phyloP scores from a whole-genome alignment of 164 flowering plant genomes.

The Vitis rotundifolia region DNA sequence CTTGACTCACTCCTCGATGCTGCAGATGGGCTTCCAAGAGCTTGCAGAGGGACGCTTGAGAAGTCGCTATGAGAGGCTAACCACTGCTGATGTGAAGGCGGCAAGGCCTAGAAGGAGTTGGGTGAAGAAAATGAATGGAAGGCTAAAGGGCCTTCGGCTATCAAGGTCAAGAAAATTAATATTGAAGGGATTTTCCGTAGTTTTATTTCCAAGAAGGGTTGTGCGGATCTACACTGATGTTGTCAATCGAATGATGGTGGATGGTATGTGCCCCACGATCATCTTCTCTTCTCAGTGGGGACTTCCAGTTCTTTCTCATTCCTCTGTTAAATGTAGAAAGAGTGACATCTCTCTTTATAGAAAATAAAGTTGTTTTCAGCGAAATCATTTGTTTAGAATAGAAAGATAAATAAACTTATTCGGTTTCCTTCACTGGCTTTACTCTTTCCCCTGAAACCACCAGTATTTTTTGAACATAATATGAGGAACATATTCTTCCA shows the following conservation, averaged over 20 bases:
- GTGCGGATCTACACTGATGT: conserved; percentile 28
- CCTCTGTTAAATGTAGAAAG: conserved; percentile 11
- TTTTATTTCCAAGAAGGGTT: conserved; percentile 31
- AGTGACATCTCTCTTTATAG: background rate
- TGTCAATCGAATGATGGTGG: conserved; percentile 29
- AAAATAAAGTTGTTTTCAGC: background rate
- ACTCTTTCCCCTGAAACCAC: background rate
- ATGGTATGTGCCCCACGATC: conserved; percentile 36
- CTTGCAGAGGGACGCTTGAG: conserved; percentile 12
- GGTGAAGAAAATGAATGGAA: conserved; percentile 34
- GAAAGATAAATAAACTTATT: background rate
- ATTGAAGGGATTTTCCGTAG: conserved; percentile 34
- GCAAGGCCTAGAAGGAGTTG: conserved; percentile 27
- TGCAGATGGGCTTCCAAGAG: conserved; percentile 27
- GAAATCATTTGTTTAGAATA: background rate
- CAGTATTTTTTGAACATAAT: background rate
- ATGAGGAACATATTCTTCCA: background rate
- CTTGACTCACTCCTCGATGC: background rate
- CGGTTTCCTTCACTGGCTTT: too few species aligned
- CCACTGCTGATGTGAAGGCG: conserved; percentile 3
- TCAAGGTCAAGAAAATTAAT: conserved; percentile 34
- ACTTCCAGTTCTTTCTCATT: conserved; percentile 49
- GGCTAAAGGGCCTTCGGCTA: conserved; percentile 29
- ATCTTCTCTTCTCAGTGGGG: conserved; percentile 54
- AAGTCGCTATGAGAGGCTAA: conserved; percentile 39